Evolutionary conservation across 805 yeast species (phyloP), one percentile per base, ranked within the genome.

Genomic region (Wickerhamiella dianesei): DNA sequence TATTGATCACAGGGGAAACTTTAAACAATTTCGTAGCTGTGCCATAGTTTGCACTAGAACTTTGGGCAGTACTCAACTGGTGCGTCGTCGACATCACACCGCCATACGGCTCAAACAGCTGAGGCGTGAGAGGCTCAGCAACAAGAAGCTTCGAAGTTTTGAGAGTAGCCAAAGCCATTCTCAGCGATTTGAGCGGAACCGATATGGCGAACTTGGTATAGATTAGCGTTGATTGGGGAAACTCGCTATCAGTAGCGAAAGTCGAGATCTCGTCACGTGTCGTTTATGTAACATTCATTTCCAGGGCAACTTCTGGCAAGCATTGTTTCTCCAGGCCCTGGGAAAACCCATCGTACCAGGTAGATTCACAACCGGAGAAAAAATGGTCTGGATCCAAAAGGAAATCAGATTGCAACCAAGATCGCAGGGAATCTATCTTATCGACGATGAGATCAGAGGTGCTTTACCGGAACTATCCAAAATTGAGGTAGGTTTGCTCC

Each of bases 31-130:
- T 88, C 3, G 74, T 68, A 1, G 96, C 96, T 1, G 96, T 88
- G n/a, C 96, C 96, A 59, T 88, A 87, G 64, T 88, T 88, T 3
- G 96, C 96, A 18, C 73, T 64, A 3, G 73, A 59, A 29, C 71
- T 61, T 36, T 62, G 58, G 44, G 70, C 65, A 1, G 72, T 58
- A 35, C 64, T 59, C 22, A 83, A 68, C 62, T 84, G 94, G 56
- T 85, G 82, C 50, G 74, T 75, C 2, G 94, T 83, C 21, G 92
- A 81, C 40, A 87, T 75, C 9, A 84, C 78, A 0, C 81, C 76
- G 1, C 96, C 96, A 60, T 71, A 87, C 2, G 71, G 70, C 1
- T 74, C 73, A 58, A 85, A 87, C 1, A 72, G 59, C 35, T 72
- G 76, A 0, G 87, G 87, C 0, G 89, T 78, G 43, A 86, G 61